Evolutionary conservation across 2,329 filamentous ascomycete species (phyloP).

Genomic region (Aspergillus tubingensis): DNA sequence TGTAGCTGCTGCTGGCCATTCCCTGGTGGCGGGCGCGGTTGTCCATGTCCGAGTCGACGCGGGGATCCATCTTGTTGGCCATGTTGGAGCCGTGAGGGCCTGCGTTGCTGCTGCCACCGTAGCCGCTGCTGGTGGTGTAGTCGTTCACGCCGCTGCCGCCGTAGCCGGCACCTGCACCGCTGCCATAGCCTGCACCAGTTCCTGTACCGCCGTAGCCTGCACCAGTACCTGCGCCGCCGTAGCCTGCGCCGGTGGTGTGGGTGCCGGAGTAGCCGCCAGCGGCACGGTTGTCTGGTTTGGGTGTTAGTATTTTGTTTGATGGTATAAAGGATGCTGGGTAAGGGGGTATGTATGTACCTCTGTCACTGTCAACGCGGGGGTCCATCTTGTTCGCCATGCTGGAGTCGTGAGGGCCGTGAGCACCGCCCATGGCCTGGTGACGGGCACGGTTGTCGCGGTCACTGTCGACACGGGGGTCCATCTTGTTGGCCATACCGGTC

Average conservation of each 20-base stretch:
- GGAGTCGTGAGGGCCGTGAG: slow-evolving; percentile 46
- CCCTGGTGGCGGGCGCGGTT: slow-evolving; percentile 17
- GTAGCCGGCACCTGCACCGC: slow-evolving; percentile 24
- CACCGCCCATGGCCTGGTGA: slow-evolving; percentile 15
- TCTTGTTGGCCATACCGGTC: slow-evolving; percentile 35
- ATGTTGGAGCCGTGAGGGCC: slow-evolving; percentile 40
- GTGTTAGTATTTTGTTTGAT: background rate
- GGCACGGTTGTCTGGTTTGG: slow-evolving; percentile 13
- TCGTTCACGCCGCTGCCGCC: background rate
- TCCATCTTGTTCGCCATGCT: slow-evolving; percentile 54
- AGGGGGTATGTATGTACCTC: slow-evolving; percentile 10
- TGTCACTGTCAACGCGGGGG: slow-evolving; percentile 41
- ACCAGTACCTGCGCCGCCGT: background rate
- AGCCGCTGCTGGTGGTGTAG: slow-evolving; percentile 22
- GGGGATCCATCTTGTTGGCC: slow-evolving; percentile 33
- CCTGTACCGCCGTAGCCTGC: slow-evolving; percentile 12
- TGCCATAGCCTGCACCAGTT: slow-evolving; percentile 2
- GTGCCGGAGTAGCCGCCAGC: background rate
- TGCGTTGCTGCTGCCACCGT: slow-evolving; percentile 24
- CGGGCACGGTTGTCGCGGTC: slow-evolving; percentile 18
- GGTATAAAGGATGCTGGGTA: too few relatives aligned
- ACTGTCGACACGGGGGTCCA: slow-evolving; percentile 19
- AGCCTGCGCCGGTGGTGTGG: slow-evolving; percentile 8
- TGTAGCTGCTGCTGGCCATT: slow-evolving; percentile 16
- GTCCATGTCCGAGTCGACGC: slow-evolving; percentile 42